Evolutionary conservation across 805 yeast genomes (phyloP), one percentile per base, ranked within the genome.

Genomic region (Zygotorulaspora danielsina): DNA sequence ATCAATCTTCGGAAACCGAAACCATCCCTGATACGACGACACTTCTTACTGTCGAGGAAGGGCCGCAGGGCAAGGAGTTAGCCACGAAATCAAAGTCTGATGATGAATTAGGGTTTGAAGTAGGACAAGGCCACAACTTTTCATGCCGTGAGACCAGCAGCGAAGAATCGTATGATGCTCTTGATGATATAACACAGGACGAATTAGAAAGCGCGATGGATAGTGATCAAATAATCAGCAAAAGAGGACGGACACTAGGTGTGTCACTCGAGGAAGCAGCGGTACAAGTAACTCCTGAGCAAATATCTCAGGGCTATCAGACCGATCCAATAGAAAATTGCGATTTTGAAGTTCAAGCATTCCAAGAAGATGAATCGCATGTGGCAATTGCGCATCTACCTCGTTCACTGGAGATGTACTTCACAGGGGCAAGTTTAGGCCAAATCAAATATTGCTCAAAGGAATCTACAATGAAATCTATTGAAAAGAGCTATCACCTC

Each of bases 331-430:
- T 43, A 10, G 37, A 30, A 12, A 13, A 26, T 4, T 21, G 41
- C 16, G 49, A 50, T 25, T 42, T 49, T 1, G 38, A 44, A 3
- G 29, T 48, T 2, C 51, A 55, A 37, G 39, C 65, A 1, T 65
- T 67, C 46, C 65, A 60, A 25, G 39, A 54, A 28, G 70, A 66
- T 32, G 66, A 65, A 34, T 44, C 42, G 5, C 57, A 62, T 35
- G 36, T 55, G 9, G 67, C 59, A 8, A 49, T 52, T 16, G 44
- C 44, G 2, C 41, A 50, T 36, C 42, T 41, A 20, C 61, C 64
- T 4, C 25, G 22, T 8, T 47, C 55, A 6, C 33, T 55, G 6
- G 33, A 33, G 3, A 31, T 40, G 8, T 60, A 52, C 26, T 54
- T 39, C 18, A 50, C 51, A 1, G 46, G 55, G 20, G 63, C 63